Evolutionary conservation across 2,329 filamentous ascomycete genomes (phyloP).

Genomic region (Aureobasidium sp.): DNA sequence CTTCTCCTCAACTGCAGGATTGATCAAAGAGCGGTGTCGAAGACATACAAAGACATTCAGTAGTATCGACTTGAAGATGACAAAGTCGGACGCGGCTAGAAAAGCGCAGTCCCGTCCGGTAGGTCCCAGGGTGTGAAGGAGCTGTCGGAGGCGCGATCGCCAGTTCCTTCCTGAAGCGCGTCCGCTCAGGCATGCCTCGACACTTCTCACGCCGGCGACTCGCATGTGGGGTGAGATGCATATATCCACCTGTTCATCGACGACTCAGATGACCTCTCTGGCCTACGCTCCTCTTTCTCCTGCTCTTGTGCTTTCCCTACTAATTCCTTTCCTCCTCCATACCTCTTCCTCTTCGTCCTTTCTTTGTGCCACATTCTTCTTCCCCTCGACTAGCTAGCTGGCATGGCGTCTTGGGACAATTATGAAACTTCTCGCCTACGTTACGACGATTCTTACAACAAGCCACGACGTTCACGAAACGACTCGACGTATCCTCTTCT

Average conservation of each 20-base stretch:
- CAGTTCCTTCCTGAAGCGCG: constrained; percentile 4
- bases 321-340: neutral
- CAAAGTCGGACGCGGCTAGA: neutral
- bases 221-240: constrained; percentile 11
- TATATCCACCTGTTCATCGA: neutral
- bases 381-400: neutral
- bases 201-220: neutral
- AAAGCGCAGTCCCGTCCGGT: neutral
- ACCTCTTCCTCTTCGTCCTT: neutral
- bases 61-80: neutral
- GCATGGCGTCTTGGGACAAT: constrained; percentile 20
- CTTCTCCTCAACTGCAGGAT: constrained; percentile 1
- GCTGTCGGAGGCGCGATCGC: neutral
- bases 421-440: constrained; percentile 14
- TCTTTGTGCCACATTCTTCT: neutral
- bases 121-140: neutral
- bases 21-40: constrained; percentile 6
- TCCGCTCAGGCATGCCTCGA: constrained; percentile 1
- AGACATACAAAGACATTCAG: neutral
- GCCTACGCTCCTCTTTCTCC: neutral
- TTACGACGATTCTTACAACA: constrained; percentile 11
- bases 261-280: neutral
- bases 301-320: neutral
- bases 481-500: constrained; percentile 12
- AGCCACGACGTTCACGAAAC: constrained; percentile 14